A percentile compares a stretch with the other conserved stretches of the same genome.
Evolutionary conservation across 345 rosid genomes (phyloP).

Genomic region (Syzygium aqueum): DNA sequence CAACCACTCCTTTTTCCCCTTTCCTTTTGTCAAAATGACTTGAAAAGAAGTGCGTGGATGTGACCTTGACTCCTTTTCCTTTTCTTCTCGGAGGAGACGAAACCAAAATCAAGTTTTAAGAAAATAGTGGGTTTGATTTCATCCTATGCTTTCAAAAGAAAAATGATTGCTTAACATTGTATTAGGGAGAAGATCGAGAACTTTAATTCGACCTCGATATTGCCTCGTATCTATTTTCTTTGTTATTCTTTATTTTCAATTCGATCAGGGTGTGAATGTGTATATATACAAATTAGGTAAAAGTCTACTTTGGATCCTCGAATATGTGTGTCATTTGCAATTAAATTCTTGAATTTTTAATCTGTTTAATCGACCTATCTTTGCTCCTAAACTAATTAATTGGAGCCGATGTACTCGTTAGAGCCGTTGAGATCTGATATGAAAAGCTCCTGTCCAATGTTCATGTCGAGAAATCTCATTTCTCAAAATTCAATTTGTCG

Average conservation of each 20-base stretch:
- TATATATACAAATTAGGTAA: too few relatives aligned
- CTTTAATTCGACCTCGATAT: neutral
- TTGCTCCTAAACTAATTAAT: neutral
- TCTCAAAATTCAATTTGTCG: rapidly evolving
- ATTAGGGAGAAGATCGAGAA: neutral
- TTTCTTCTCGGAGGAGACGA: neutral
- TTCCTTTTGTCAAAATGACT: neutral
- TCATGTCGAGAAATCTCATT: neutral
- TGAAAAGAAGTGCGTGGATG: neutral
- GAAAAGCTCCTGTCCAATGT: neutral
- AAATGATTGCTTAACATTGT: neutral
- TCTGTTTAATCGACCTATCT: neutral
- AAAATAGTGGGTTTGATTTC: neutral
- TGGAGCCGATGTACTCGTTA: rapidly evolving
- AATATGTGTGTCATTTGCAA: neutral
- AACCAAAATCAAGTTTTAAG: neutral
- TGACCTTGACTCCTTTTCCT: neutral
- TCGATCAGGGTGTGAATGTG: rapidly evolving
- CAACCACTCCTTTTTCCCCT: neutral
- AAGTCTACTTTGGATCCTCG: neutral
- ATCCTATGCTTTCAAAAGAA: neutral
- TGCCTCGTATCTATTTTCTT: neutral
- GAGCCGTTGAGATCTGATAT: neutral
- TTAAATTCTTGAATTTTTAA: neutral
- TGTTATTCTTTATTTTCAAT: neutral